Evolutionary conservation across 129 eudicot species (phyloP).

Genomic region (Pulicaria dysenterica): DNA sequence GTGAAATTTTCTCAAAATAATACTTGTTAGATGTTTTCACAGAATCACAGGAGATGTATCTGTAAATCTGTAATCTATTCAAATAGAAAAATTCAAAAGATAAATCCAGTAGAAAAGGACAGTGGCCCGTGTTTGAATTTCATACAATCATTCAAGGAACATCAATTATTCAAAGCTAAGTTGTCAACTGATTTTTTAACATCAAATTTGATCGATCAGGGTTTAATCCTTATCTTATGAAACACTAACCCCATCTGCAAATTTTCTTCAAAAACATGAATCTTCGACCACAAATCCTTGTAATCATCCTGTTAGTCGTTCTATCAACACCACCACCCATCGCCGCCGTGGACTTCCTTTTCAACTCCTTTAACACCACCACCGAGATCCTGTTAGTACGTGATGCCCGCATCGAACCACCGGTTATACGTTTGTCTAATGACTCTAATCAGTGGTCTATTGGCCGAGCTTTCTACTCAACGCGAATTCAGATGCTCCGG

Average conservation of each 20-base stretch:
- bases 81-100: neutral
- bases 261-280: slow-evolving; percentile 17
- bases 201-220: neutral
- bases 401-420: slow-evolving; percentile 65
- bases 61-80: no score
- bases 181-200: neutral
- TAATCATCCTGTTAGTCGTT: neutral
- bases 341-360: slow-evolving; percentile 62
- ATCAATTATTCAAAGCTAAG: slow-evolving; percentile 13
- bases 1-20: no score
- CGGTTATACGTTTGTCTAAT: slow-evolving; percentile 63
- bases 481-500: slow-evolving; percentile 38
- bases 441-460: slow-evolving; percentile 59
- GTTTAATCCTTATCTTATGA: neutral
- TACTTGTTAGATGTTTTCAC: no score
- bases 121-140: neutral
- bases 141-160: neutral
- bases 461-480: slow-evolving; percentile 62
- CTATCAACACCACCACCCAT: slow-evolving; percentile 30
- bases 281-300: neutral
- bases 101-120: neutral
- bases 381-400: slow-evolving; percentile 36
- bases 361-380: slow-evolving; percentile 57
- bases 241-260: neutral
- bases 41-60: no score